Evolutionary conservation across 345 rosid species (phyloP), one percentile per base, ranked within the genome.

Genomic region (Alliaria petiolata): DNA sequence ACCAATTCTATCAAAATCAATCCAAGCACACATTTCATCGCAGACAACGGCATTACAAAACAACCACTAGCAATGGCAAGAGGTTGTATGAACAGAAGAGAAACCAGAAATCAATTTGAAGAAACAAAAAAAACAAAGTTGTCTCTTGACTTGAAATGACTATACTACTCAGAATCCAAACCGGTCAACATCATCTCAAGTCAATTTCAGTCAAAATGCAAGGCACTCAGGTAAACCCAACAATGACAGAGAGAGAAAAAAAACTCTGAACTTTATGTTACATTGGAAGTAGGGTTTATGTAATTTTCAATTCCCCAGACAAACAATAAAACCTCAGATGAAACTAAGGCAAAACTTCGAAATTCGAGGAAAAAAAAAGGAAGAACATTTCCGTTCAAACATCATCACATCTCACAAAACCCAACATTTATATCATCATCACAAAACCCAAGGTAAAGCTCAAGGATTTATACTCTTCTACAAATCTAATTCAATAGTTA

Each of bases 281-380:
- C 71, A 73, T 35, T 31, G 74, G 72, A 69, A 68, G 54, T 64
- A 76, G 65, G 65, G 75, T 38, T 55, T 38, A 69, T 76, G 39
- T 4, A 53, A 17, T 38, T 39, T 68, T 12, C 55, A 64, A 4
- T 63, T 76, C 70, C 67, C 76, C 39, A 76, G 38, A 64, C n/a
- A n/a, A 40, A 31, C 44, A 54, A 5, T 19, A 26, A 10, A 52
- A 67, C 8, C 9, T 16, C 59, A 60, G 57, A 67, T 43, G 56
- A 67, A 42, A 74, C 52, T 61, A 28, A 36, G 10, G 62, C 69
- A 52, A 53, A 10, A 15, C 13, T 17, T 15, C 25, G 49, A 15
- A 38, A 25, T 16, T 19, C 19, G 1, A 34, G 10, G 1, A 28
- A 28, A 15, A 31, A 8, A 31, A 11, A 42, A n/a, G 52, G 51